These are phyloP conservation scores for Xylariaceae sp. DNA, from an alignment of 2,329 filamentous ascomycete genomes.

Conservation along the genomic window DNA sequence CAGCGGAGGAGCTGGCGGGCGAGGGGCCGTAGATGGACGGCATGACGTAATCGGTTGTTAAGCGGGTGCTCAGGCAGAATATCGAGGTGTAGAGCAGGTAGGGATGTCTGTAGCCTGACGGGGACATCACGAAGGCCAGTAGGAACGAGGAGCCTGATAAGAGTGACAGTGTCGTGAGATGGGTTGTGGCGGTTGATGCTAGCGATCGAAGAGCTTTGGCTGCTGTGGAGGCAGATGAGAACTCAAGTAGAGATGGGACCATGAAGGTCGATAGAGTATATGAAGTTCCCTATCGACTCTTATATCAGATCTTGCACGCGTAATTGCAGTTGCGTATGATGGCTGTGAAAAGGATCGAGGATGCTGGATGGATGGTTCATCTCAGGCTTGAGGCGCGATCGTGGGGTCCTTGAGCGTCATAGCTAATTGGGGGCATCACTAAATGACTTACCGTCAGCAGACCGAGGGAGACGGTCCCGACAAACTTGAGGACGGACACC, in stretches of 20 bases:
- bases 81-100: constrained; percentile 84
- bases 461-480: constrained; percentile 84
- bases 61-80: constrained; percentile 59
- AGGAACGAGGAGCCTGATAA: constrained; percentile 69
- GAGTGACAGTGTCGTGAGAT: constrained; percentile 63
- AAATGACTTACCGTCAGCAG: constrained; percentile 69
- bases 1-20: constrained; percentile 28
- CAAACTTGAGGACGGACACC: constrained; percentile 81
- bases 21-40: constrained; percentile 39
- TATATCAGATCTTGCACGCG: constrained; percentile 11
- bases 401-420: constrained; percentile 21
- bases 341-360: not conserved
- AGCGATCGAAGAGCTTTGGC: constrained; percentile 68
- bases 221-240: constrained; percentile 70
- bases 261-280: constrained; percentile 76
- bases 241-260: constrained; percentile 73
- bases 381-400: constrained; percentile 7
- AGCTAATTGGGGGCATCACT: constrained; percentile 22
- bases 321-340: not conserved
- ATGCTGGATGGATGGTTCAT: not conserved
- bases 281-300: constrained; percentile 68
- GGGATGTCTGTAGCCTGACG: constrained; percentile 71
- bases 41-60: constrained; percentile 47
- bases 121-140: constrained; percentile 73
- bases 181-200: constrained; percentile 57